Evolutionary conservation across 306 rosid species (phyloP), one percentile per base, ranked within the genome.

Genomic region (Malus orientalis): DNA sequence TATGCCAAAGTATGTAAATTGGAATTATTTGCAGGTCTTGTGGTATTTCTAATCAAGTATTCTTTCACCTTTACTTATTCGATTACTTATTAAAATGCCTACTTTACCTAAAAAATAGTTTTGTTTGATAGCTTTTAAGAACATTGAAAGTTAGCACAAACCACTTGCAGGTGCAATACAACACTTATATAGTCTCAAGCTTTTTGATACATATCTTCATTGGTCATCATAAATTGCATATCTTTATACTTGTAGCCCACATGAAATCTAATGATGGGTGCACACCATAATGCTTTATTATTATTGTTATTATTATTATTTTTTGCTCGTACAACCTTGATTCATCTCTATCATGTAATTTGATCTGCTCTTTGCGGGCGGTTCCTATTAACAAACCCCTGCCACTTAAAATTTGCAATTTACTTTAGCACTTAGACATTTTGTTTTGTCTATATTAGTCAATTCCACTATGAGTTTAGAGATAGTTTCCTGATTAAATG

Each of bases 101-200:
- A 84, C 91, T 87, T 89, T 81, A 86, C 81, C 87, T 70, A 74
- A 78, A 69, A 71, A 73, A 71, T 53, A 51, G 49, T 40, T 80
- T 81, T 79, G 79, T 78, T 49, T 87, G 83, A 69, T 76, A 74
- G 69, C 85, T 86, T 59, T 89, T 79, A 60, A 74, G 49, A 85
- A 42, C 82, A 81, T 67, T 76, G 29, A 67, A 74, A 55, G 25
- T 40, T 66, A 63, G 32, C 25, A 25, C 12, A 64, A 65, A 65
- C 81, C 86, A 84, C 83, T 89, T 73, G 73, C 73, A 75, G 70
- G 73, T 66, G 79, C 58, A 63, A 53, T 36, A 58, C n/a, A 27
- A 27, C 82, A 59, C 76, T 69, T 27, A 32, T 8, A 79, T 60
- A 25, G 20, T 32, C 44, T 25, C 66, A 45, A 11, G 16, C 51